Base-by-base conservation (phyloP, 2,329 filamentous ascomycete species). In the Apiospora aurea region DNA sequence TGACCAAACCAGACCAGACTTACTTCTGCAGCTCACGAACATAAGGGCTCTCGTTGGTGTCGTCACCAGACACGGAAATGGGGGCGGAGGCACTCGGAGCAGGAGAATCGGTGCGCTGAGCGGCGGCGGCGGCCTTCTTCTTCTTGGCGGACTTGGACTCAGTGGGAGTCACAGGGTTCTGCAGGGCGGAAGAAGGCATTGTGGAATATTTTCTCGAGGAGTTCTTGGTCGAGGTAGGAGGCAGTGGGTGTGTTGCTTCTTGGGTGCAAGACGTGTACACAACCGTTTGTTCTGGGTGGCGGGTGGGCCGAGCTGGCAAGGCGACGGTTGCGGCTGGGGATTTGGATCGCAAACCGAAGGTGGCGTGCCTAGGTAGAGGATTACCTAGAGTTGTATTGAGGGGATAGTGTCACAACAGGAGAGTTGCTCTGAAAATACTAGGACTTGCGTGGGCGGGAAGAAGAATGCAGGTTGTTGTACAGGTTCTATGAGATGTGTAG, bases 1-100 rank as follows among this genome's bases (percentile, higher is more conserved):
- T 57, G 46, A 43, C 73, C 43, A 47, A 70, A 18, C n/a, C 29
- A 43, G n/a, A 81, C 91, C 29, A 43, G n/a, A 81, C 91, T 81
- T 85, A 97, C 95, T 97, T 98, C 80, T 96, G 91, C 69, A 98
- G 87, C 81, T 98, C 96, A 81, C 91, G 94, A 80, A 98, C 88
- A 84, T 96, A 95, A 51, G 91, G 87, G 78, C 90, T 95, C 81
- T 98, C 95, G 74, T 85, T 86, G 74, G 86, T 86, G 78, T 91
- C 90, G 73, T 85, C 83, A 49, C 85, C 80, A 71, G 84, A 80
- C 43, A 87, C 82, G 10, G 85, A 84, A 44, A 87, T 82, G 70
- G 85, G 81, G 67, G 85, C 81, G 71, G 87, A 84, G 72, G 83
- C 80, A 76, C 86, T 85, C 53, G 87, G 85, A 38, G 89, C 87